These are phyloP conservation scores for Cytospora schulzeri DNA, from an alignment of 2,329 filamentous ascomycete genomes.

Conservation along the genomic window DNA sequence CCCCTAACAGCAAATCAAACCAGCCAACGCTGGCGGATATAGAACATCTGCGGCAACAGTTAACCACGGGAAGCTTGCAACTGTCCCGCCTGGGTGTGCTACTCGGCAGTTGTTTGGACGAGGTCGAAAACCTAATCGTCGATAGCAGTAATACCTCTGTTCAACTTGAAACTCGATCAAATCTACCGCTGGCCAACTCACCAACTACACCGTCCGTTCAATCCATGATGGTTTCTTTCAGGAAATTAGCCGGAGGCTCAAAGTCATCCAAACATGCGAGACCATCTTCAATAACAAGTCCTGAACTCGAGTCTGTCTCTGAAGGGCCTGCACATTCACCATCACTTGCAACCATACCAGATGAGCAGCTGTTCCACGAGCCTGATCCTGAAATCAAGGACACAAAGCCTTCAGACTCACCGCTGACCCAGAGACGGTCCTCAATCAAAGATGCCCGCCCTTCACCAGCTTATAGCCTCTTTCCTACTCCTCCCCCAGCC, in stretches of 20 bases:
- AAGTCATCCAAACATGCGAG: not conserved
- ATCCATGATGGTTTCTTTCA: constrained; percentile 17
- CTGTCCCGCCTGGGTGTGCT: constrained; percentile 5
- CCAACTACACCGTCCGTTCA: constrained; percentile 17
- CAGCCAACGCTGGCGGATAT: constrained; percentile 9
- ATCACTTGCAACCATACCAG: not conserved
- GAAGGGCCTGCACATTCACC: constrained; percentile 5
- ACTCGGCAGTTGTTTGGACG: constrained; percentile 21
- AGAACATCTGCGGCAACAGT: constrained; percentile 8
- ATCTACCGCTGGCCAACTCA: not conserved
- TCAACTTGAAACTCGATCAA: not conserved
- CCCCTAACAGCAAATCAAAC: not conserved
- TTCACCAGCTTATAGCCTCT: constrained; percentile 22
- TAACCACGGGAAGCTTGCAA: constrained; percentile 5
- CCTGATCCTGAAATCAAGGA: not conserved
- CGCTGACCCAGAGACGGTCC: not conserved
- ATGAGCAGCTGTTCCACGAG: constrained; percentile 1
- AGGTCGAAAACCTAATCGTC: constrained; percentile 14
- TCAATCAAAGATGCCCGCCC: not conserved
- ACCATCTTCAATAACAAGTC: constrained; percentile 1
- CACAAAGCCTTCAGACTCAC: constrained; percentile 2
- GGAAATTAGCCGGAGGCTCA: constrained; percentile 2
- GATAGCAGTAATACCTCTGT: constrained; percentile 3
- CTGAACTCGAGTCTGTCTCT: constrained; percentile 12
- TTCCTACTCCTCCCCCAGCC: constrained; percentile 24